Percentiles rank a stretch among this genome's conserved stretches.
These are phyloP conservation scores for Somion occarium DNA, from an alignment of 1,284 basidiomycete species.

Conservation along the genomic window DNA sequence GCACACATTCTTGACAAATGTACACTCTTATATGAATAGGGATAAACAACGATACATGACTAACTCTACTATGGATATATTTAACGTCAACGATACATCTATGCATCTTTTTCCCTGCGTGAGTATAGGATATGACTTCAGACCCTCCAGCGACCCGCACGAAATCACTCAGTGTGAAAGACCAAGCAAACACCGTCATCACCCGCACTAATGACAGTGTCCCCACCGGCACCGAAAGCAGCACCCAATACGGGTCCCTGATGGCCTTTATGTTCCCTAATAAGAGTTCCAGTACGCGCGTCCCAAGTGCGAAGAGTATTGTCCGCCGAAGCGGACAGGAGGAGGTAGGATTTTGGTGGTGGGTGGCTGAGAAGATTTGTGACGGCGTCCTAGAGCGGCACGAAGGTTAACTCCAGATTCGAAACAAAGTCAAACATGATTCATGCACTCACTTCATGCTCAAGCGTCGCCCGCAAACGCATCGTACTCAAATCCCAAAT, in stretches of 20 bases:
- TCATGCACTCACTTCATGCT: slow-evolving; percentile 52
- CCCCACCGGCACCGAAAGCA: slow-evolving; percentile 63
- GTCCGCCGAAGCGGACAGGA: slow-evolving; percentile 86
- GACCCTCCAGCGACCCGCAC: no score
- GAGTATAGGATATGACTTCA: no score
- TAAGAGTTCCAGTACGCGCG: slow-evolving; percentile 74
- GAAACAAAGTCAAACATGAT: slow-evolving; percentile 6
- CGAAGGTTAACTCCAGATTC: slow-evolving; percentile 9
- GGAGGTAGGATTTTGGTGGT: slow-evolving; percentile 64
- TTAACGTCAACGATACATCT: no score
- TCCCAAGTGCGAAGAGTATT: slow-evolving; percentile 91
- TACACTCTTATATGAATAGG: no score
- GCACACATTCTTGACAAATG: no score
- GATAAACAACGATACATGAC: no score
- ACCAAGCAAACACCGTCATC: slow-evolving; percentile 85
- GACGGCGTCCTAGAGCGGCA: slow-evolving; percentile 68
- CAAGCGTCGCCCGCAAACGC: slow-evolving; percentile 72
- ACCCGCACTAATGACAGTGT: slow-evolving; percentile 76
- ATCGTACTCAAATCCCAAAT: slow-evolving; percentile 92
- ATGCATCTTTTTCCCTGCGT: no score
- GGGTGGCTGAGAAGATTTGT: slow-evolving; percentile 78
- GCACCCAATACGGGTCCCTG: slow-evolving; percentile 77
- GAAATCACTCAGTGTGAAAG: slow-evolving; percentile 54
- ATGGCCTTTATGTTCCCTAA: slow-evolving; percentile 85
- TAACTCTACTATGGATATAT: no score